Evolutionary conservation across 441 rosid species (phyloP), one percentile per base, ranked within the genome.

Genomic region (Melastoma candidum): DNA sequence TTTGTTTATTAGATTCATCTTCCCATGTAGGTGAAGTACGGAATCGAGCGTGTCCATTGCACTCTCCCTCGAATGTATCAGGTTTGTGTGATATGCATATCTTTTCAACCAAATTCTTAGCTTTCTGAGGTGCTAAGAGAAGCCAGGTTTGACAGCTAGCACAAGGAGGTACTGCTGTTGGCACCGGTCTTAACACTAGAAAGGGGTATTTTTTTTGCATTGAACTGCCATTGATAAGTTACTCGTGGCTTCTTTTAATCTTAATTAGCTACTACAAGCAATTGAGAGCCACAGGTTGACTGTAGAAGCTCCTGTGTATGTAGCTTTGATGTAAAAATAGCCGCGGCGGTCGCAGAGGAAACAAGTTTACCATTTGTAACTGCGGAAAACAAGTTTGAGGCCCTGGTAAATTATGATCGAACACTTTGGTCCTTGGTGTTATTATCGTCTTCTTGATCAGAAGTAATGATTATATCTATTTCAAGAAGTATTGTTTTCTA

Each of bases 141-240:
- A 58, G 46, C 53, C 27, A 63, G 57, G 44, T 72, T 73, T 71
- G 64, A 51, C 82, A 92, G 98, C 94, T 92, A 68, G 98, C 98
- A 67, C 97, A 92, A 71, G 98, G 98, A 60, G 97, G 97, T 64
- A 92, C 98, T 69, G 98, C 98, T 48, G 97, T 92, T 32, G 98
- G 98, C 44, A 92, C 98, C 24, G 98, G 97, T 71, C 71, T 92
- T 69, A 92, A 92, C 77, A 84, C 98, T 51, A 92, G 80, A 81
- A 92, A 75, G 70, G 97, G 98, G 98, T 88, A 77, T 62, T 64
- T 54, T 65, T 56, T 46, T 44, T 60, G 25, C 29, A 9, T 49
- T 55, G 49, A 48, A 59, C 17, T 39, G 26, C 11, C 46, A 57
- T 63, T 54, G 39, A 36, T 48, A 12, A 7, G 3, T 25, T 29